Evolutionary conservation across 345 rosid species (phyloP).

Genomic region (Corymbia maculata): DNA sequence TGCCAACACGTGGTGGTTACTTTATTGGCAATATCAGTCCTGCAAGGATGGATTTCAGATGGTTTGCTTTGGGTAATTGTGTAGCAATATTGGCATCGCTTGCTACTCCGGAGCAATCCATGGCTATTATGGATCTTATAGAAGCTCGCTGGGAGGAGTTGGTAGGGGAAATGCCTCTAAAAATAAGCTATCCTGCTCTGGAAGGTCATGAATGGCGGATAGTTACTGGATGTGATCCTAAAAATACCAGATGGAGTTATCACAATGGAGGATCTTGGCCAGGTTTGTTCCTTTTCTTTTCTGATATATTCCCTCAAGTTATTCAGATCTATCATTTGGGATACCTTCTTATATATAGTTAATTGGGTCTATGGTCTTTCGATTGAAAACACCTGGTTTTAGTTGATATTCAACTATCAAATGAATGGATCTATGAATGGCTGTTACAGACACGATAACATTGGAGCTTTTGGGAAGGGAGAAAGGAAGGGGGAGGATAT

Average conservation of each 20-base stretch:
- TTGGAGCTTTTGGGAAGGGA: not conserved
- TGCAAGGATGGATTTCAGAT: constrained; percentile 64
- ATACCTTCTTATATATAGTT: not conserved
- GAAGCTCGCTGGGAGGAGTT: constrained; percentile 69
- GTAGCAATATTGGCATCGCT: constrained; percentile 41
- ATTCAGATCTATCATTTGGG: not conserved
- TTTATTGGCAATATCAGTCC: constrained; percentile 65
- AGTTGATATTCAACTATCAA: not conserved
- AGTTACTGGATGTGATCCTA: constrained; percentile 63
- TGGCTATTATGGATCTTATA: constrained; percentile 64
- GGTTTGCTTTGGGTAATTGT: constrained; percentile 62
- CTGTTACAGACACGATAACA: not conserved
- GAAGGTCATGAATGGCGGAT: constrained; percentile 57
- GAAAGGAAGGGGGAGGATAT: not conserved
- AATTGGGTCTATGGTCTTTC: not conserved
- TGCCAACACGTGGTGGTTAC: constrained; percentile 59
- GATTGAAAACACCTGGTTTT: not conserved
- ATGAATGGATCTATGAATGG: not conserved
- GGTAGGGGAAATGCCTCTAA: constrained; percentile 65
- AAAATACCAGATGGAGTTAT: constrained; percentile 65
- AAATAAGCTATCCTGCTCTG: constrained; percentile 47
- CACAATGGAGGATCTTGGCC: constrained; percentile 82
- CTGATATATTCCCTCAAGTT: not conserved
- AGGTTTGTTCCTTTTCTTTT: constrained; percentile 20
- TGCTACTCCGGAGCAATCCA: constrained; percentile 52